Evolutionary conservation across 106 monocot species (phyloP), one percentile per base, ranked within the genome.

Genomic region (Dendrobium catenatum): DNA sequence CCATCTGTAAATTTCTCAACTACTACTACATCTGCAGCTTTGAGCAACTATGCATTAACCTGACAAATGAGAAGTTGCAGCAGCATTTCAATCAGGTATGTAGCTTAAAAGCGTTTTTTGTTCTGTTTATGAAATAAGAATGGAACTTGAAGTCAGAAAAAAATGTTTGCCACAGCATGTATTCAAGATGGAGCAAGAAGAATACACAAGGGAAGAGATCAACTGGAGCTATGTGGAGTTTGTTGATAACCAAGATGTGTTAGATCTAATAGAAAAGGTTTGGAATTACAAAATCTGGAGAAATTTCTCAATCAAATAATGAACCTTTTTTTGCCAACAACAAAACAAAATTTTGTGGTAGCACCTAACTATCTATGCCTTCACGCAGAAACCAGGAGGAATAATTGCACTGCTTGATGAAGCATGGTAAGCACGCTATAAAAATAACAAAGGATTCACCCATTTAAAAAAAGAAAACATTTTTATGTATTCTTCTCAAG

Each of bases 101-200:
- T 66, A 68, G 8, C 18, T 77, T 73, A 31, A 29, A 75, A 41
- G 19, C 27, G 2, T 2, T 47, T n/a, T 1, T 27, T 54, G 20
- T 81, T 41, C 42, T 44, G 49, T 18, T 27, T 76, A 49, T 76
- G 48, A 20, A 68, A 20, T 24, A 46, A 49, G n/a, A 43, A 73
- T 68, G 27, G 9, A 79, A 29, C 33, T n/a, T 15, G 66, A 79
- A 68, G 46, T 64, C 17, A 27, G 13, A 79, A 18, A 79, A 18
- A 9, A 66, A 83, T 55, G 74, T 43, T 55, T 76, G 47, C 80
- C 72, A 64, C 83, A 95, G 94, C 95, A 95, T 80, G 96, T 96
- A 67, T 96, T 96, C 81, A 96, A 96, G 81, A 96, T 96, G 96
- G 96, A 96, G 87, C 96, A 96, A 89, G 96, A 96, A 83, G 96